Evolutionary conservation across 2,329 filamentous ascomycete genomes (phyloP).

Genomic region (Fusarium pseudocircinatum): DNA sequence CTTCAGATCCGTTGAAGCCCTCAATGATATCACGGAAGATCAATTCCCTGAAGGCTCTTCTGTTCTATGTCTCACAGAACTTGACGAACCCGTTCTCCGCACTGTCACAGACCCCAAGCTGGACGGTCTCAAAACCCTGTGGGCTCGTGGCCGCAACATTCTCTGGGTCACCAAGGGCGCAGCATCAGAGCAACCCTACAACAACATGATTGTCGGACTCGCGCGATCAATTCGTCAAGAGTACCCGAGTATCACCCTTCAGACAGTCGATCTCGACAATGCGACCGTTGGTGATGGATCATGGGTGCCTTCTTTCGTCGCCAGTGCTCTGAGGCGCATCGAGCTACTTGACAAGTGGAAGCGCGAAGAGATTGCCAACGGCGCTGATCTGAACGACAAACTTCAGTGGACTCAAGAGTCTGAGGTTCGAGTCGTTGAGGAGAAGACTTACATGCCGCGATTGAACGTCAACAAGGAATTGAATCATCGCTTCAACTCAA

Average conservation of each 20-base stretch:
- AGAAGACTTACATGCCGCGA: background rate
- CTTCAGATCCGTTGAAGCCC: background rate
- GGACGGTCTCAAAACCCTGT: background rate
- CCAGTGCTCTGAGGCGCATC: background rate
- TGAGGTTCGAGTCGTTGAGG: background rate
- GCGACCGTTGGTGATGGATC: background rate
- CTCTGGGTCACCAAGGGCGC: constrained; percentile 13
- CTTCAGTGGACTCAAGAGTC: constrained; percentile 1
- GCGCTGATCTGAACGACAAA: background rate
- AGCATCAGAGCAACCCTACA: constrained; percentile 1
- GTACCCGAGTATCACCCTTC: background rate
- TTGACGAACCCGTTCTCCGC: background rate
- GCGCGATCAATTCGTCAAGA: constrained; percentile 5
- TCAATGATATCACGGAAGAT: background rate
- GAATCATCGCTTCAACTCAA: background rate
- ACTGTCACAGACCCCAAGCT: background rate
- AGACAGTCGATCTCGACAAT: background rate
- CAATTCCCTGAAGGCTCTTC: background rate
- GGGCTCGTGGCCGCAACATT: background rate
- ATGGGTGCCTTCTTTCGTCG: background rate
- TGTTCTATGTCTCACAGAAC: background rate
- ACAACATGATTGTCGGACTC: constrained; percentile 15
- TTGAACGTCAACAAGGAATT: background rate
- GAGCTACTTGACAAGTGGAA: constrained; percentile 1
- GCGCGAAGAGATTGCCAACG: background rate